Percentiles rank a stretch among this genome's conserved stretches.
Conservation (phyloP, 1,139 yeast genomes). For the Suhomyces bolitotheri region DNA sequence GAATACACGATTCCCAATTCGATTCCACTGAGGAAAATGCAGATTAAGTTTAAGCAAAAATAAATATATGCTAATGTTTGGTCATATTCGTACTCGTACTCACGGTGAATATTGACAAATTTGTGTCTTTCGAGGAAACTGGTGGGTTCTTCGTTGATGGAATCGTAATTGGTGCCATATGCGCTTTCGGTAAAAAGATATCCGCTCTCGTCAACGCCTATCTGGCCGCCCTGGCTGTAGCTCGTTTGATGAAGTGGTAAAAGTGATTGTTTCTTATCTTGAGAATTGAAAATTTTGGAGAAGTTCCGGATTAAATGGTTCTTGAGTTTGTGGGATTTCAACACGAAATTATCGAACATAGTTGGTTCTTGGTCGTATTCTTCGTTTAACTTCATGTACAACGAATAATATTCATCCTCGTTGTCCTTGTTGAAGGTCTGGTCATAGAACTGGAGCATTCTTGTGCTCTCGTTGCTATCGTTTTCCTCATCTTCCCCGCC, state of each 20-base stretch:
- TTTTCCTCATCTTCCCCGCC: slow-evolving; percentile 18
- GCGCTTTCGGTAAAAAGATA: slow-evolving; percentile 4
- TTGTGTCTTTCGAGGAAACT: slow-evolving; percentile 16
- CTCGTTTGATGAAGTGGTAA: slow-evolving; percentile 3
- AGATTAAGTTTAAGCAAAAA: slow-evolving; percentile 36
- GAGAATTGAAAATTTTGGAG: slow-evolving; percentile 3
- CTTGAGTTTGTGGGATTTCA: slow-evolving; percentile 22
- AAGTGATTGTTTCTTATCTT: slow-evolving; percentile 1
- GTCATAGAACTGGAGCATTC: slow-evolving; percentile 6
- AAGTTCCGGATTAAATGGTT: slow-evolving; percentile 14
- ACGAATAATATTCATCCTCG: slow-evolving; percentile 22
- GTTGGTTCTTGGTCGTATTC: slow-evolving; percentile 19
- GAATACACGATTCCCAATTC: slow-evolving; percentile 46
- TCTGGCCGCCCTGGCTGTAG: slow-evolving; percentile 9
- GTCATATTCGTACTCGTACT: slow-evolving; percentile 39
- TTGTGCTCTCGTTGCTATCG: slow-evolving; percentile 8
- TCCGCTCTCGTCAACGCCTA: slow-evolving; percentile 4
- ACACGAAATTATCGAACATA: slow-evolving; percentile 18
- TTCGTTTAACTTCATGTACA: slow-evolving; percentile 20
- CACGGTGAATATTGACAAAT: slow-evolving; percentile 19
- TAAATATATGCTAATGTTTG: slow-evolving; percentile 39
- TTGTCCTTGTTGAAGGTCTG: slow-evolving; percentile 7
- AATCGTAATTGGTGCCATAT: slow-evolving; percentile 26
- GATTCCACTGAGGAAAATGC: slow-evolving; percentile 44
- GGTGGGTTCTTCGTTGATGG: slow-evolving; percentile 36